These are phyloP conservation scores for Umbelopsis ramanniana DNA, from an alignment of 192 early-diverging fungal genomes.

Conservation along the genomic window DNA sequence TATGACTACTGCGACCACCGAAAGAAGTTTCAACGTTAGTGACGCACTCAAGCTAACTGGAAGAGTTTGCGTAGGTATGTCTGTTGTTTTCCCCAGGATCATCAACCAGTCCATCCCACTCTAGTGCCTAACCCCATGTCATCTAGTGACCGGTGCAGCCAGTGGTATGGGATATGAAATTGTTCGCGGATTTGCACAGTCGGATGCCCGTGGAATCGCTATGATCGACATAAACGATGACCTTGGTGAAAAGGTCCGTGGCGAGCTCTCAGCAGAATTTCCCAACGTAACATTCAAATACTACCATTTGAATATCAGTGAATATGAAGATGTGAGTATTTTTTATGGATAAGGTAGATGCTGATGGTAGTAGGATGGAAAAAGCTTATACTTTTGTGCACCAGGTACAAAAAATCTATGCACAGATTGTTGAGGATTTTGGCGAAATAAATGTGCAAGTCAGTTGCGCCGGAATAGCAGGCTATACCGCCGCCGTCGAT, in stretches of 20 bases:
- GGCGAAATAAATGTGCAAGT: constrained; percentile 25
- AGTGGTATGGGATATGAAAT: constrained; percentile 29
- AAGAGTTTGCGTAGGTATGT: constrained; percentile 7
- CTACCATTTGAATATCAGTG: constrained; percentile 25
- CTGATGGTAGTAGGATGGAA: not conserved
- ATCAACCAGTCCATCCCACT: not conserved
- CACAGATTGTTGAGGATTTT: constrained; percentile 15
- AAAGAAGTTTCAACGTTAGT: constrained; percentile 9
- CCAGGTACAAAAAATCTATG: constrained; percentile 18
- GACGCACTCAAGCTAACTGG: constrained; percentile 16
- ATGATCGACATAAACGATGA: constrained; percentile 27
- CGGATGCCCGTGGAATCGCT: constrained; percentile 15
- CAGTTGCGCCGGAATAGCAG: constrained; percentile 30
- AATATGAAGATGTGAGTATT: constrained; percentile 2
- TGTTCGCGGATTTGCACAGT: constrained; percentile 23
- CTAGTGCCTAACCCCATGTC: not conserved
- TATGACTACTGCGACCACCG: not conserved
- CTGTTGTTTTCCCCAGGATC: not conserved
- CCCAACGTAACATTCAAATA: constrained; percentile 18
- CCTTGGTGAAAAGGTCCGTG: constrained; percentile 17
- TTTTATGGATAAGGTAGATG: not conserved
- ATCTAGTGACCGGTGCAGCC: constrained; percentile 22
- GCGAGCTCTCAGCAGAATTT: constrained; percentile 3
- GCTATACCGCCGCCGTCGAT: constrained; percentile 20
- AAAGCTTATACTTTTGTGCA: not conserved